phyloP scores from a whole-genome alignment of 148 eudicot species.

The Silene latifolia region DNA sequence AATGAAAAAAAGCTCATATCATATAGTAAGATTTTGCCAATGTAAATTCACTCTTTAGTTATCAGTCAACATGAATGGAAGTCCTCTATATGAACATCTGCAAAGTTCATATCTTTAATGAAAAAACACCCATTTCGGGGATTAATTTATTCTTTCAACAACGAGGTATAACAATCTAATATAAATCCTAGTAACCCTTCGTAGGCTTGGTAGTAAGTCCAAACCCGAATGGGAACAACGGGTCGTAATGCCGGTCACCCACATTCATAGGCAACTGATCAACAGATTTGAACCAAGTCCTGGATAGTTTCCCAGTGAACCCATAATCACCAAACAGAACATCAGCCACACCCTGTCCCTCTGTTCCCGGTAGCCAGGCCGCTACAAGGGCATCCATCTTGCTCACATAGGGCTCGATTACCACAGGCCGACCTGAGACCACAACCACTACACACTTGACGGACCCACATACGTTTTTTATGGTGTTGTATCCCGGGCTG shows the following conservation, averaged over 20 bases:
- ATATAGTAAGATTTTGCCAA: too few relatives aligned
- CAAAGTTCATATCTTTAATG: neutral
- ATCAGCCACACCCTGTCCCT: constrained; percentile 59
- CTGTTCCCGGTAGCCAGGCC: constrained; percentile 59
- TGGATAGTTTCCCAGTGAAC: constrained; percentile 48
- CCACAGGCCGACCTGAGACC: constrained; percentile 49
- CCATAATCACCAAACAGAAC: constrained; percentile 54
- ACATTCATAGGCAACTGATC: constrained; percentile 57
- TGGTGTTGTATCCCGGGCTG: constrained; percentile 35
- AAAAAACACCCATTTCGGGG: neutral
- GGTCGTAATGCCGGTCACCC: constrained; percentile 52
- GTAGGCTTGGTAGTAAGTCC: constrained; percentile 47
- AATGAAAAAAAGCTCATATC: too few relatives aligned
- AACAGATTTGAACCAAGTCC: constrained; percentile 55
- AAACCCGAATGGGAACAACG: constrained; percentile 55
- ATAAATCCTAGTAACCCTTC: constrained; percentile 20
- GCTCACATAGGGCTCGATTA: constrained; percentile 41
- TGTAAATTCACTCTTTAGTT: too few relatives aligned
- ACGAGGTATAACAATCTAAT: neutral
- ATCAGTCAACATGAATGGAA: too few relatives aligned
- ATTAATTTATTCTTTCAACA: constrained; percentile 13
- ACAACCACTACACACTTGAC: constrained; percentile 45
- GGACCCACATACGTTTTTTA: constrained; percentile 40
- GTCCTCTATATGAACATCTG: neutral
- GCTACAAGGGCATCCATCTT: constrained; percentile 47